Base-by-base conservation (phyloP, 495 filamentous ascomycete genomes). In the Tuber aestivum region DNA sequence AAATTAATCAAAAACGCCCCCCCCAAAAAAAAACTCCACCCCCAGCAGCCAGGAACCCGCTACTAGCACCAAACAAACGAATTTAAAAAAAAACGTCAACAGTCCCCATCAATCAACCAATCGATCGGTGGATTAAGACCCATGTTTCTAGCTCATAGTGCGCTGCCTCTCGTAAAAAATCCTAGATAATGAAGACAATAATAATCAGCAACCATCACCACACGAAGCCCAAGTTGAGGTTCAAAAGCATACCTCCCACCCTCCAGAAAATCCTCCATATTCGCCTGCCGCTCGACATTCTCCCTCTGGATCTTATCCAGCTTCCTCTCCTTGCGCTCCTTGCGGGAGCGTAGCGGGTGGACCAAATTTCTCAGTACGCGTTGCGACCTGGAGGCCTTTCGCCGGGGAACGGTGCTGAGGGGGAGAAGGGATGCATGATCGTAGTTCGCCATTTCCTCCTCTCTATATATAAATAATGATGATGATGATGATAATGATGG, bases 261-360 rank as follows among this genome's bases (percentile, higher is more conserved):
- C 27, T 18, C 50, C 37, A 79, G 27, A 37, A 79, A 79, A 44
- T 79, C 77, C 37, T 76, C 73, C 2, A 79, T 79, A 73, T 79
- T 79, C 20, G 76, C 77, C 16, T 79, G 42, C 23, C 78, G 74
- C 10, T 72, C 70, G 16, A 35, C 32, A 32, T 79, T 73, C 9
- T 79, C 77, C 48, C 72, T 42, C 42, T 72, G 40, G 10, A 56
- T 45, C 61, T 65, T 41, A 45, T 79, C 78, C 18, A 18, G 56
- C 32, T 79, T 79, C 37, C n/a, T 79, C 14, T 76, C 78, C 44
- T 79, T 79, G 41, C 78, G 78, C 61, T 79, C 78, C 32, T 42
- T 40, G 23, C 78, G 78, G 1, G 78, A 70, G 41, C 45, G 72
- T 48, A 79, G 72, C 21, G 78, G 78, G 21, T 79, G 77, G n/a